phyloP scores from a whole-genome alignment of 2,329 filamentous ascomycete species.

The Clarireedia paspali region DNA sequence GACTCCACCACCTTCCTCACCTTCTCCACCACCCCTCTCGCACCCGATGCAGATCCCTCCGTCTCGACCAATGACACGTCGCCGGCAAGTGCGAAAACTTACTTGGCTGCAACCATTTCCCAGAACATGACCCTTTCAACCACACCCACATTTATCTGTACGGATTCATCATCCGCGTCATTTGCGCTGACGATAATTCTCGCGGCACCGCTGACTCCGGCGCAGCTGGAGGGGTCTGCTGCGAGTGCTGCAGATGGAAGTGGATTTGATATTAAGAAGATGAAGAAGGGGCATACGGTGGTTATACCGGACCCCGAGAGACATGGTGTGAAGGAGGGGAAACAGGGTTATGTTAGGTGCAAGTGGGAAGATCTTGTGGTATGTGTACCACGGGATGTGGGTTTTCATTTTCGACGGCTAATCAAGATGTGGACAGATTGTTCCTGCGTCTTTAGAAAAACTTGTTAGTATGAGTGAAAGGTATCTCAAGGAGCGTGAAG shows the following conservation, averaged over 20 bases:
- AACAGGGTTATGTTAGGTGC: conserved; percentile 22
- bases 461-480: conserved; percentile 15
- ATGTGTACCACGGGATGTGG: neutral
- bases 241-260: neutral
- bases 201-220: conserved; percentile 6
- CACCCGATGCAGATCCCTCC: neutral
- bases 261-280: conserved; percentile 17
- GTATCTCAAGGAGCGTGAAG: neutral
- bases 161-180: conserved; percentile 13
- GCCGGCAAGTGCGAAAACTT: conserved; percentile 1
- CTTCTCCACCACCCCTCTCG: conserved; percentile 16
- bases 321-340: conserved; percentile 20
- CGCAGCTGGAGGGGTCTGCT: conserved; percentile 8
- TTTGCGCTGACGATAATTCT: conserved; percentile 22
- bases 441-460: conserved; percentile 19
- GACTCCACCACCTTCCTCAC: conserved; percentile 17
- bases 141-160: conserved; percentile 25
- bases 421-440: conserved; percentile 14
- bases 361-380: conserved; percentile 14
- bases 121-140: conserved; percentile 26
- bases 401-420: neutral
- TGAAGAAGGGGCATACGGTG: conserved; percentile 20
- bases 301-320: conserved; percentile 14
- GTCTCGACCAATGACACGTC: neutral
- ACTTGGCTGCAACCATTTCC: conserved; percentile 21